These are phyloP conservation scores for Pseudovirgaria hyperparasitica DNA, from an alignment of 2,329 filamentous ascomycete species.

Conservation along the genomic window DNA sequence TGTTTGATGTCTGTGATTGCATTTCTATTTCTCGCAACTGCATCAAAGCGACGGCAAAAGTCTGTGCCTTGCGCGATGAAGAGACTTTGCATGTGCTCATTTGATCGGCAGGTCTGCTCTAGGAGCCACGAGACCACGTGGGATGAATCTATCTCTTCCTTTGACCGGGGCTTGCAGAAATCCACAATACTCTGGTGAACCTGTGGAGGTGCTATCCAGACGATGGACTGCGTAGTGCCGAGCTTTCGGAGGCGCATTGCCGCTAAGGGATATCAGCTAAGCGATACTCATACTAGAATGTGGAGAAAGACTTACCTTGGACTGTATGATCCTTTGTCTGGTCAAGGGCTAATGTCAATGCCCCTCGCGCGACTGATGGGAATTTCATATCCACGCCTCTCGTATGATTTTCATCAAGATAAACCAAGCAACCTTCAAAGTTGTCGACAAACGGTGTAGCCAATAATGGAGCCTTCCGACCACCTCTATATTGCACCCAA, in stretches of 20 bases:
- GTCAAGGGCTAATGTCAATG: conserved; percentile 18
- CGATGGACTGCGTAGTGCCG: conserved; percentile 38
- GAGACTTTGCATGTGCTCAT: conserved; percentile 42
- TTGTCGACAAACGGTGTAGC: conserved; percentile 41
- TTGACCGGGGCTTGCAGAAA: conserved; percentile 17
- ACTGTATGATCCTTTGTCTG: conserved; percentile 48
- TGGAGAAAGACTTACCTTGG: conserved; percentile 32
- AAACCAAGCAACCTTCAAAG: conserved; percentile 40
- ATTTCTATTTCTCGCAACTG: conserved; percentile 25
- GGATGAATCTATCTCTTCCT: conserved; percentile 26
- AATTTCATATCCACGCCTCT: conserved; percentile 47
- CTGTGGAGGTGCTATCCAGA: conserved; percentile 40
- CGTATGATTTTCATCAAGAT: conserved; percentile 50
- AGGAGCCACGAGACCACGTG: conserved; percentile 48
- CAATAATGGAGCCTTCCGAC: conserved; percentile 31
- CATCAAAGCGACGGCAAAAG: conserved; percentile 43
- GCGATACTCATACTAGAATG: neutral
- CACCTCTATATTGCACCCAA: conserved; percentile 30
- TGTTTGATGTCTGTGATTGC: conserved; percentile 22
- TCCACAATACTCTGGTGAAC: conserved; percentile 45
- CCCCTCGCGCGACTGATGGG: conserved; percentile 21
- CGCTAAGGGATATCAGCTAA: conserved; percentile 27
- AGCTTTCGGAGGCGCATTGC: conserved; percentile 52
- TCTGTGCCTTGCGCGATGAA: conserved; percentile 46
- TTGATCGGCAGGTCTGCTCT: conserved; percentile 44